Evolutionary conservation across 768 basidiomycete species (phyloP), one percentile per base, ranked within the genome.

Genomic region (Lentinula raphanica): DNA sequence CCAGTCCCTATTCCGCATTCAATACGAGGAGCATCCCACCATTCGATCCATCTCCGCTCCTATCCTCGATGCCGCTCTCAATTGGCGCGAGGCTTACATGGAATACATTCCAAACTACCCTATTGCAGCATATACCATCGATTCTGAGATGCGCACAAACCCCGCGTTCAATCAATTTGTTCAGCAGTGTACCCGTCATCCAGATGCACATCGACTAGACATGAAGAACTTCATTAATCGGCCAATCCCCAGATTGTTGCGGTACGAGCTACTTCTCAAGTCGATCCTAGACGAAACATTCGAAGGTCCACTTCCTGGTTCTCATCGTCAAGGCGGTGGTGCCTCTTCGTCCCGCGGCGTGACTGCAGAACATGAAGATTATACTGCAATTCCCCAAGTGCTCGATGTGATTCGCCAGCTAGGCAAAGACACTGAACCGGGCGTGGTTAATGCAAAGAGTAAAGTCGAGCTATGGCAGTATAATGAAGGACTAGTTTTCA

Each of bases 191-290:
- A 63, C 76, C 9, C 83, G 87, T 29, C 85, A 91, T 63, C 82
- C 87, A 0, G 88, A 90, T 58, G 84, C 93, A 1, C 85, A 90
- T 65, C 84, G 88, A 48, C 76, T 92, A 19, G 94, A 94, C 67
- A 89, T 99, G 84, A 94, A 95, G 68, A 88, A 80, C 63, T 99
- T 98, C 73, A 88, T 95, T 66, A 87, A 92, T 65, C 85, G 94
- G 32, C 93, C 95, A 2, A 94, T 96, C 62, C 91, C 92, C 59
- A 86, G 95, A 45, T 73, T 96, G 35, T 76, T 94, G 45, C 88
- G 95, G 50, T 98, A 98, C 68, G 87, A 91, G 62, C 78, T 98
- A 1, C 76, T 98, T 21, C 73, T 98, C 60, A 88, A 88, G 62
- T 79, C 82, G 31, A 89, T 98, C 61, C 73, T 88, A 60, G 88